Base-by-base conservation (phyloP, 306 rosid genomes). In the Betula pendula region DNA sequence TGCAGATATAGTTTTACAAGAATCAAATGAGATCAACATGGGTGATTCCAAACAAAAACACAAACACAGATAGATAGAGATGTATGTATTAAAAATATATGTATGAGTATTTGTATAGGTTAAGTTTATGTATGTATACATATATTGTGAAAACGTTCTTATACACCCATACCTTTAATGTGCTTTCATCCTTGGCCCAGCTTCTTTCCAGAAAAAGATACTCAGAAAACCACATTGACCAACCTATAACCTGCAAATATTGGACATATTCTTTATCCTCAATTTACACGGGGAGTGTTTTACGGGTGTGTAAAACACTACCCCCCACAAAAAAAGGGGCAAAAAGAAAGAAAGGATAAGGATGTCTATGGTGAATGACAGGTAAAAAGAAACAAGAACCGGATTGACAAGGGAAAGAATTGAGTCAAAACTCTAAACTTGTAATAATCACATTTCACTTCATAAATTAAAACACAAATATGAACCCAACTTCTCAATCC, bases 191-290 rank as follows among this genome's bases (percentile, higher is more conserved):
- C 86, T 92, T 90, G 50, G 91, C 98, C 98, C 98, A 94, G 79
- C 81, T 94, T 90, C 98, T 90, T 87, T 92, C 98, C 82, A 94
- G 74, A 74, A 92, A 94, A 76, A 94, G 94, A 80, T 94, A 94
- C 76, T 92, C 98, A 69, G 97, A 89, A 82, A 94, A 94, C 97
- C 96, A 92, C 98, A 94, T 94, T 69, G 98, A 94, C 98, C 98
- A 94, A 70, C 98, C 98, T 85, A 94, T 84, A 51, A 94, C 98
- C 98, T 94, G 89, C 79, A 79, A 35, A 55, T 40, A 35, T 50
- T 74, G 56, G 35, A 81, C 59, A 43, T 33, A 67, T 71, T 55
- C 55, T 69, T 65, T 49, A 75, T 76, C 22, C 73, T 79, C 52
- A 40, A 42, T 69, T 75, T 19, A 53, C 1, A 20, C 1, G 20